Percentiles rank a stretch among this genome's conserved stretches.
These are phyloP conservation scores for Xylaria sp. DNA, from an alignment of 2,329 filamentous ascomycete genomes.

Conservation along the genomic window DNA sequence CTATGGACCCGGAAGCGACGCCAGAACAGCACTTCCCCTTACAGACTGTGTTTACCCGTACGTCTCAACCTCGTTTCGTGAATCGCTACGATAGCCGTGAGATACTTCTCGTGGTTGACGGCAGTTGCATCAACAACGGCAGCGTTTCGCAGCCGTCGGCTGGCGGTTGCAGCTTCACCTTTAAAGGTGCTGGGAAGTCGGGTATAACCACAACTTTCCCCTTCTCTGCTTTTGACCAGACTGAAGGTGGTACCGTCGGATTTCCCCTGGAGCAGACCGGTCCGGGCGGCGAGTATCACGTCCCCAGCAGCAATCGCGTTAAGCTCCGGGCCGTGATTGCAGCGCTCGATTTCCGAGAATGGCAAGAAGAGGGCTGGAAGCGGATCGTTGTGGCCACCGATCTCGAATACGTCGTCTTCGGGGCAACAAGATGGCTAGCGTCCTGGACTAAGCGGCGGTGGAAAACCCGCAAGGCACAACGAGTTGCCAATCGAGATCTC, in stretches of 20 bases:
- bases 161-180: conserved; percentile 48
- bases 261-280: conserved; percentile 53
- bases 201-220: conserved; percentile 34
- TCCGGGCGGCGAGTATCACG: conserved; percentile 45
- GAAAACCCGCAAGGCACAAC: conserved; percentile 40
- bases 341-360: conserved; percentile 55
- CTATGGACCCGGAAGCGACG: conserved; percentile 41
- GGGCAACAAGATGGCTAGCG: conserved; percentile 53
- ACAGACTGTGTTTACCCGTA: conserved; percentile 44
- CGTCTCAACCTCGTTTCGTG: conserved; percentile 48
- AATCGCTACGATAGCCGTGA: conserved; percentile 50
- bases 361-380: conserved; percentile 53
- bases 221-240: conserved; percentile 18
- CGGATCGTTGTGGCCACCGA: conserved; percentile 60
- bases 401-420: conserved; percentile 56
- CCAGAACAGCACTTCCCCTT: conserved; percentile 50
- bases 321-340: conserved; percentile 56
- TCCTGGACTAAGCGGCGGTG: conserved; percentile 55
- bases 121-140: conserved; percentile 54
- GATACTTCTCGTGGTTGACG: conserved; percentile 55
- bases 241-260: conserved; percentile 38
- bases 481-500: conserved; percentile 54
- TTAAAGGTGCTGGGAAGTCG: conserved; percentile 39
- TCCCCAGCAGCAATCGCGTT: conserved; percentile 56
- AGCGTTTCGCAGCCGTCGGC: conserved; percentile 36